phyloP scores from a whole-genome alignment of 257 asterid genomes.

The Primulina tabacum region DNA sequence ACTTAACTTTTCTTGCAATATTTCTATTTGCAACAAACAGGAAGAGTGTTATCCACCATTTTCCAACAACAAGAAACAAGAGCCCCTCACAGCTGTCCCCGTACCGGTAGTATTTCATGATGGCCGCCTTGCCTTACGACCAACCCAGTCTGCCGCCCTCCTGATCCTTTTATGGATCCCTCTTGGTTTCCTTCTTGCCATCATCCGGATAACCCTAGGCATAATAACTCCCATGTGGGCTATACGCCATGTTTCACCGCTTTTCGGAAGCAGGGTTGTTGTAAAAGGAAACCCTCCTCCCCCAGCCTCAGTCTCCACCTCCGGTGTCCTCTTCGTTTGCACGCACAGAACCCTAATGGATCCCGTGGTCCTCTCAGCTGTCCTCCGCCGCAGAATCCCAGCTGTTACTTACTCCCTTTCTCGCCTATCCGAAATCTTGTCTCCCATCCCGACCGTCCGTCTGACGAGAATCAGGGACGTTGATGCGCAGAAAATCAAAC shows the following conservation, averaged over 20 bases:
- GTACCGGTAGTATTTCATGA: conserved; percentile 86
- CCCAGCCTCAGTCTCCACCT: conserved; percentile 31
- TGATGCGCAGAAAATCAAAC: conserved; percentile 57
- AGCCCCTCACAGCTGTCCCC: conserved; percentile 45
- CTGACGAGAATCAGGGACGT: conserved; percentile 61
- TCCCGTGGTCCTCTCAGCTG: conserved; percentile 76
- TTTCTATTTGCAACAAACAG: conserved; percentile 30
- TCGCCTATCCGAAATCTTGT: conserved; percentile 64
- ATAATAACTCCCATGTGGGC: conserved; percentile 55
- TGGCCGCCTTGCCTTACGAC: conserved; percentile 76
- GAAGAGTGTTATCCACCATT: conserved; percentile 41
- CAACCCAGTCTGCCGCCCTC: conserved; percentile 64
- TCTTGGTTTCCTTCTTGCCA: conserved; percentile 53
- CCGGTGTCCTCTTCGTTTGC: conserved; percentile 80
- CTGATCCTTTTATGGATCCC: conserved; percentile 76
- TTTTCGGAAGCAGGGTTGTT: conserved; percentile 58
- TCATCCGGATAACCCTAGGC: conserved; percentile 51
- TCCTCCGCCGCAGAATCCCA: conserved; percentile 68
- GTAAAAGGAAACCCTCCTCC: conserved; percentile 79
- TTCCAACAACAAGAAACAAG: conserved; percentile 20
- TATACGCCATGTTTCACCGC: conserved; percentile 41
- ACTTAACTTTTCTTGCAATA: neutral
- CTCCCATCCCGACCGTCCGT: conserved; percentile 88
- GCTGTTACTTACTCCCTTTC: conserved; percentile 84
- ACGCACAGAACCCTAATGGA: conserved; percentile 83